Percentiles rank a stretch among this genome's conserved stretches.
These are phyloP conservation scores for Neofusicoccum sp. DNA, from an alignment of 2,329 filamentous ascomycete genomes.

Conservation along the genomic window DNA sequence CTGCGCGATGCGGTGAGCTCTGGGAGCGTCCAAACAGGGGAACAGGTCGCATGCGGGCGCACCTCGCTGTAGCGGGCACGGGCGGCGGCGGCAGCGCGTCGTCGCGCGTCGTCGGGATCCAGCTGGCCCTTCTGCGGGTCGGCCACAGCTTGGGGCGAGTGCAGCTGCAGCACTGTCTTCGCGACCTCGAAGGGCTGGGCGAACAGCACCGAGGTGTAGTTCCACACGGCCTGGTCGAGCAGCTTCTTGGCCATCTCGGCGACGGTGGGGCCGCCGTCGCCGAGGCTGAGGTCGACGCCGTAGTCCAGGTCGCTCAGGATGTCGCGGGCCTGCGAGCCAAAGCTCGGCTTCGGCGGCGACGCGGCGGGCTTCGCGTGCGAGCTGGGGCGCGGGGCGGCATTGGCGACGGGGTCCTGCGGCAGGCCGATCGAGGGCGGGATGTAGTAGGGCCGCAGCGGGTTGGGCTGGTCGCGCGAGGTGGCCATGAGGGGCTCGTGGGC, in stretches of 20 bases:
- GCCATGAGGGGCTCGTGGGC: conserved; percentile 33
- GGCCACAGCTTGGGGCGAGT: conserved; percentile 47
- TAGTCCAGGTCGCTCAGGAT: conserved; percentile 91
- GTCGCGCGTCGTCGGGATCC: conserved; percentile 23
- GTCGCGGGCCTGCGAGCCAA: conserved; percentile 69
- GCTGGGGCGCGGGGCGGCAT: conserved; percentile 27
- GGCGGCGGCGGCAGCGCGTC: conserved; percentile 32
- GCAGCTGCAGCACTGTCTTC: conserved; percentile 86
- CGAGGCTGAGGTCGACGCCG: conserved; percentile 75
- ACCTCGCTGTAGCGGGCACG: conserved; percentile 36
- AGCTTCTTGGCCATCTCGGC: conserved; percentile 73
- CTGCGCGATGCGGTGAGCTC: background rate
- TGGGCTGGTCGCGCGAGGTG: conserved; percentile 49
- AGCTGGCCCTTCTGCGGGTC: conserved; percentile 20
- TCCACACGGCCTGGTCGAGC: conserved; percentile 83
- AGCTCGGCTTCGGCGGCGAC: conserved; percentile 46
- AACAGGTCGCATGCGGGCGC: conserved; percentile 18
- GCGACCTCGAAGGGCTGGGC: conserved; percentile 97
- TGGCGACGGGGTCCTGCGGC: conserved; percentile 45
- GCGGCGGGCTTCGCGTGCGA: conserved; percentile 34
- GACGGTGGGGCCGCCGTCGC: conserved; percentile 67
- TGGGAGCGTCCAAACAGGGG: background rate
- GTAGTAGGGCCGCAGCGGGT: conserved; percentile 70
- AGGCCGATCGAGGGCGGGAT: conserved; percentile 67
- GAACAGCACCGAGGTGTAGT: conserved; percentile 84